These are phyloP conservation scores for Chalara sp. DNA, from an alignment of 2,329 filamentous ascomycete genomes.

Conservation along the genomic window DNA sequence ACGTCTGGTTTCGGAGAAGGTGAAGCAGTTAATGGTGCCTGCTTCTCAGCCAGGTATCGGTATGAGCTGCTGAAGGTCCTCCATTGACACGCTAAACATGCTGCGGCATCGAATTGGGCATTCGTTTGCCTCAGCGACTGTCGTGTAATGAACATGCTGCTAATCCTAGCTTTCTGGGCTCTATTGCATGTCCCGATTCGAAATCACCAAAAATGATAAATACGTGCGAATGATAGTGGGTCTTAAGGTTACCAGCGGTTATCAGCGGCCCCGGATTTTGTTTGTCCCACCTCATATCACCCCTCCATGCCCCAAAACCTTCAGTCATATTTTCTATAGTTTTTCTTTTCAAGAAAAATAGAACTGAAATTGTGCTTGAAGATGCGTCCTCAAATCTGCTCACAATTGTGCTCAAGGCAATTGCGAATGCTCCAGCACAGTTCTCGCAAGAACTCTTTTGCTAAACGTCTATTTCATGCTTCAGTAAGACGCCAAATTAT, in stretches of 20 bases:
- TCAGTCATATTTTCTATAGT: too few species aligned
- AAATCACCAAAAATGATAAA: too few species aligned
- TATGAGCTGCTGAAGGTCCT: conserved; percentile 42
- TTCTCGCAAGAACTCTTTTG: conserved; percentile 13
- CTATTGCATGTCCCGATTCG: too few species aligned
- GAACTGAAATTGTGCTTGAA: conserved; percentile 1
- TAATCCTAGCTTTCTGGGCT: too few species aligned
- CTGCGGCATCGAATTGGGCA: conserved; percentile 20
- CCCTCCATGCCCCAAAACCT: too few species aligned
- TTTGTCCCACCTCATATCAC: too few species aligned
- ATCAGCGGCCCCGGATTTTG: too few species aligned
- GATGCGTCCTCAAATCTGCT: conserved; percentile 51
- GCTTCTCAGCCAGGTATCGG: conserved; percentile 26
- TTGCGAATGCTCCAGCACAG: conserved; percentile 36
- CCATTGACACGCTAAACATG: conserved; percentile 46
- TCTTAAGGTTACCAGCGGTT: too few species aligned
- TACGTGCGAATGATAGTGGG: too few species aligned
- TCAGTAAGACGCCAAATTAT: conserved; percentile 37
- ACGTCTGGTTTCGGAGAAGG: conserved; percentile 31
- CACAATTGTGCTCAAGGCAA: conserved; percentile 44
- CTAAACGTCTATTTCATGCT: conserved; percentile 19
- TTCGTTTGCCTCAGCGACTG: conserved; percentile 12
- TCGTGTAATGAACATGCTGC: conserved; percentile 20
- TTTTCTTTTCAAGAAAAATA: too few species aligned
- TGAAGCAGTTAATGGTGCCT: conserved; percentile 10